Base-by-base conservation (phyloP, 148 eudicot genomes). In the Rhododendron vialii region DNA sequence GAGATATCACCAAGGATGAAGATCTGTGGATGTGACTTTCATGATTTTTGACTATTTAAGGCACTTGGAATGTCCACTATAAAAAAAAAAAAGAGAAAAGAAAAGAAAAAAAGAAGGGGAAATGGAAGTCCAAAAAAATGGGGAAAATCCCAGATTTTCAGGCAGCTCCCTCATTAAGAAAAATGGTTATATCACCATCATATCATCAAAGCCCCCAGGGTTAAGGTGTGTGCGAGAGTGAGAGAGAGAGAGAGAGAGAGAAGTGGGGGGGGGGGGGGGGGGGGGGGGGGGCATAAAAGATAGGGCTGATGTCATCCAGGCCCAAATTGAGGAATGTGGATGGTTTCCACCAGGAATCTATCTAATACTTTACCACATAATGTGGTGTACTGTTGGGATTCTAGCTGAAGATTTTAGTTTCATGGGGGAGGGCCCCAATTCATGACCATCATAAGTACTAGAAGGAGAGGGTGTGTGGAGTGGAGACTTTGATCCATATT, bases 1-100 rank as follows among this genome's bases (percentile, higher is more conserved):
- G 93, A 91, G 91, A 83, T 91, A 89, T 92, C 92, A 86, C 84
- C 91, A 90, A 84, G 92, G 98, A 91, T 93, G 89, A 81, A 92
- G 89, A 86, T 87, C 89, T 71, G 15, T 47, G 77, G 94, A 91
- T 91, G 91, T 90, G 93, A 90, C 93, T 75, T 86, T 79, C 57
- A 86, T 75, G 43, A 63, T 28, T 87, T 28, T 87, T 82, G 53
- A 65, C 82, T 38, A 43, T 26, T 80, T 71, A 47, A 48, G 65
- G 76, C 75, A 73, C 85, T 86, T 80, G 82, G 75, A 84, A 45
- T 78, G 81, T 45, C 33, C 33, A 45, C 33, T 22, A 78, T 2
- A 47, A 26, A 5, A 78, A 47, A 1, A 45, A 24, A 9, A 75
- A 45, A 47, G 6, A 10, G 4, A n/a, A 22, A 22, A 47, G 20